Evolutionary conservation across 2,329 filamentous ascomycete genomes (phyloP).

Genomic region (Coniochaeta ligniaria): DNA sequence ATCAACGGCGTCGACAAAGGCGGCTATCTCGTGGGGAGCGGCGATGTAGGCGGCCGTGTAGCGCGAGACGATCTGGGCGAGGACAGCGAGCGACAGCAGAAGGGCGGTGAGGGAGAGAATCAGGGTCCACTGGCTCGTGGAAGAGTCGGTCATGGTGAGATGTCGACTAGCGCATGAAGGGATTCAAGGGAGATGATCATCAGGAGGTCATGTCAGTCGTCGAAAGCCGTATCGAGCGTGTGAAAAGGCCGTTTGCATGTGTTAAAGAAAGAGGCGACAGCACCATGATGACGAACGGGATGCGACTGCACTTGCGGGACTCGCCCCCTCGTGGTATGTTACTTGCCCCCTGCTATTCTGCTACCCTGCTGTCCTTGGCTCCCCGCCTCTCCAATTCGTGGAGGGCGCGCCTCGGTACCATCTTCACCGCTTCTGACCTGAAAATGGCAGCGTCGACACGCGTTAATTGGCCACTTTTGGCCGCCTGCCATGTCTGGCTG

Average conservation of each 20-base stretch:
- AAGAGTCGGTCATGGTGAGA: conserved; percentile 40
- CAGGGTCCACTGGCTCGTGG: conserved; percentile 48
- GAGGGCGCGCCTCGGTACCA: neutral
- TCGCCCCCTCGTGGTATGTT: neutral
- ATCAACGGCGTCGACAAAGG: conserved; percentile 53
- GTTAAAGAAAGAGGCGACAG: conserved; percentile 4
- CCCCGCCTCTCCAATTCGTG: neutral
- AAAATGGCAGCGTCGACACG: neutral
- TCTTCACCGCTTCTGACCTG: neutral
- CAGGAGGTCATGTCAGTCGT: neutral
- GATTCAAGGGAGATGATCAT: neutral
- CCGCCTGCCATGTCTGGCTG: neutral
- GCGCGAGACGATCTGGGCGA: conserved; percentile 41
- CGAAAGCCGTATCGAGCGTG: neutral
- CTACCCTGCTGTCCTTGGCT: neutral
- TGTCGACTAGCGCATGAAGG: neutral
- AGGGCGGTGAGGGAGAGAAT: conserved; percentile 52
- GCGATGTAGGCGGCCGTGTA: conserved; percentile 49
- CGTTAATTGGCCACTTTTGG: conserved; percentile 5
- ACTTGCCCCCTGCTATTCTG: neutral
- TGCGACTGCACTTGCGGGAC: conserved; percentile 1
- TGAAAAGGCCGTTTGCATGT: conserved; percentile 3
- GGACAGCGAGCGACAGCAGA: conserved; percentile 46
- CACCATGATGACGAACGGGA: conserved; percentile 4
- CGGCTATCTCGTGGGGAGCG: conserved; percentile 50